Percentiles rank a stretch among this genome's conserved stretches.
phyloP scores from a whole-genome alignment of 2,329 filamentous ascomycete genomes.

The Parascedosporium putredinis region DNA sequence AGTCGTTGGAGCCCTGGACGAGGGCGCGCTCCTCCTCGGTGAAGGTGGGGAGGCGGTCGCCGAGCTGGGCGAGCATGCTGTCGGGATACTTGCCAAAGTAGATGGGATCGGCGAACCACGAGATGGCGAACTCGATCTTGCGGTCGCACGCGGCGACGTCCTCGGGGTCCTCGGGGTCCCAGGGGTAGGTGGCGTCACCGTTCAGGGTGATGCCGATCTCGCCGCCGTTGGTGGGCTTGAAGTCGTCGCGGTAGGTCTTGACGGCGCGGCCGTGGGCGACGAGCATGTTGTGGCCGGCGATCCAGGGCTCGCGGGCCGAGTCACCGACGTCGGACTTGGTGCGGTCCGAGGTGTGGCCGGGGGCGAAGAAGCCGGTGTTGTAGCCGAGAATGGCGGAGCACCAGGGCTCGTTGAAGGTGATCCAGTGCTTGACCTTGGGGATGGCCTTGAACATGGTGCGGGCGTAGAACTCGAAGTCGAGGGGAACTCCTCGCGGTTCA shows the following conservation, averaged over 20 bases:
- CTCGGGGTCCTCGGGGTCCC: slow-evolving; percentile 63
- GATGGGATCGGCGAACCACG: slow-evolving; percentile 81
- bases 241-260: slow-evolving; percentile 73
- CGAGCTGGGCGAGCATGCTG: slow-evolving; percentile 73
- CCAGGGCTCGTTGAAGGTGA: slow-evolving; percentile 87
- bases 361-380: slow-evolving; percentile 66
- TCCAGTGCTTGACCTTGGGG: slow-evolving; percentile 75
- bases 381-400: slow-evolving; percentile 75
- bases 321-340: slow-evolving; percentile 61
- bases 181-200: slow-evolving; percentile 73
- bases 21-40: slow-evolving; percentile 61
- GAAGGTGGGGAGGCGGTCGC: slow-evolving; percentile 64
- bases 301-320: slow-evolving; percentile 69
- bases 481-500: slow-evolving; percentile 73
- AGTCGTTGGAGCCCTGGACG: slow-evolving; percentile 82
- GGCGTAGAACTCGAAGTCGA: slow-evolving; percentile 72
- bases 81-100: slow-evolving; percentile 78
- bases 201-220: slow-evolving; percentile 84
- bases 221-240: slow-evolving; percentile 60
- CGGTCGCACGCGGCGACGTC: slow-evolving; percentile 69
- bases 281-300: slow-evolving; percentile 69
- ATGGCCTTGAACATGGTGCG: slow-evolving; percentile 65
- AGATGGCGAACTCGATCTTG: slow-evolving; percentile 79
- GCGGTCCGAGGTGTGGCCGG: slow-evolving; percentile 71
- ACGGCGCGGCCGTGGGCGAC: slow-evolving; percentile 72